Percentiles rank a stretch among this genome's conserved stretches.
Conservation (phyloP, 805 yeast genomes). For the Naumovozyma castellii region DNA sequence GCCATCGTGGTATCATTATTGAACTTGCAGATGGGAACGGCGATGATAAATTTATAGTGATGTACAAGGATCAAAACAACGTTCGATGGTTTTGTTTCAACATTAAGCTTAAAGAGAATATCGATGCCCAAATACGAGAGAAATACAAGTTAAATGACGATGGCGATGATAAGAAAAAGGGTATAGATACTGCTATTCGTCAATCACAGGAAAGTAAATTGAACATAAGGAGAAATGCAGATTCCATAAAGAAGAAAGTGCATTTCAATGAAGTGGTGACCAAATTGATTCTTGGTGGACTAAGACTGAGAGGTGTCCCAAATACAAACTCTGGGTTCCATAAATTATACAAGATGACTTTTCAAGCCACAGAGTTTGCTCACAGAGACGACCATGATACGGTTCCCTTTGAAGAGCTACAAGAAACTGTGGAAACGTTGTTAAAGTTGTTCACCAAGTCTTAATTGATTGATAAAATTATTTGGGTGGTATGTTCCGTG, state of each 20-base stretch:
- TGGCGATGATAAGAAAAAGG: constrained; percentile 3
- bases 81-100: constrained; percentile 10
- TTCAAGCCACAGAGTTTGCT: constrained; percentile 32
- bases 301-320: constrained; percentile 30
- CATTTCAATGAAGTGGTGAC: constrained; percentile 28
- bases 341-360: constrained; percentile 31
- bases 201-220: constrained; percentile 14
- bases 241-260: constrained; percentile 17
- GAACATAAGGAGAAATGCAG: constrained; percentile 9
- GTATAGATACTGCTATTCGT: constrained; percentile 16
- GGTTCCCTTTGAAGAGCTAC: constrained; percentile 27
- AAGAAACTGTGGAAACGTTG: constrained; percentile 30
- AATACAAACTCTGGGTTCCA: constrained; percentile 24
- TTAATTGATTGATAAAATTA: constrained; percentile 3
- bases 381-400: constrained; percentile 21
- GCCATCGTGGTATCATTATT: constrained; percentile 19
- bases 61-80: constrained; percentile 3
- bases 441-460: constrained; percentile 27
- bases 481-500: not conserved
- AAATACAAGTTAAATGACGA: not conserved
- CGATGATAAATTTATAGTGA: constrained; percentile 1
- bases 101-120: constrained; percentile 3
- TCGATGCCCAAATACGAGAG: constrained; percentile 8
- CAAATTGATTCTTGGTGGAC: constrained; percentile 30
- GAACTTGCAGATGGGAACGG: too few species aligned